phyloP scores from a whole-genome alignment of 75 land plant species.

The Pseudotsuga menziesii region DNA sequence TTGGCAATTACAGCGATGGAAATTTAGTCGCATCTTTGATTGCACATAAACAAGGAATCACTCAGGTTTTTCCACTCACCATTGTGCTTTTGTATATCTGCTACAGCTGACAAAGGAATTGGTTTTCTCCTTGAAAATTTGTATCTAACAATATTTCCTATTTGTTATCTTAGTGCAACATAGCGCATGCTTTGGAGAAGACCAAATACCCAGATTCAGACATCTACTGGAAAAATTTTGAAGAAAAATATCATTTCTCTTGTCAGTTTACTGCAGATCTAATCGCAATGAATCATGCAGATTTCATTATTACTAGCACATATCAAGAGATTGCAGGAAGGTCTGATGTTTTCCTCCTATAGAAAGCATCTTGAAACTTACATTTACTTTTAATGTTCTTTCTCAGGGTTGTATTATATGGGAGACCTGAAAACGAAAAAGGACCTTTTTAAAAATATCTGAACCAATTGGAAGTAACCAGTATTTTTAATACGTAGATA shows the following conservation, averaged over 20 bases:
- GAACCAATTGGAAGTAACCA: neutral
- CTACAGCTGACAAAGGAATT: neutral
- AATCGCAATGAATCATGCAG: conserved; percentile 76
- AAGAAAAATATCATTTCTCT: conserved; percentile 74
- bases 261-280: conserved; percentile 82
- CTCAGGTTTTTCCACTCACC: conserved; percentile 44
- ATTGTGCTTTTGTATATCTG: neutral
- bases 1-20: conserved; percentile 83
- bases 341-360: conserved; percentile 13
- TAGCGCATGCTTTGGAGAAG: conserved; percentile 83
- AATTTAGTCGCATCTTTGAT: conserved; percentile 73
- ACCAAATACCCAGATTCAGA: conserved; percentile 83
- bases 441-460: neutral
- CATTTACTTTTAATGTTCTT: neutral
- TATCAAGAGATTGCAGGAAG: conserved; percentile 85
- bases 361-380: neutral
- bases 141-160: neutral
- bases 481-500: neutral
- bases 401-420: too few species aligned
- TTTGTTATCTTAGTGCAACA: conserved; percentile 42
- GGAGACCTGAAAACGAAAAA: too few species aligned
- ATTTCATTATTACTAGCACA: conserved; percentile 80
- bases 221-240: conserved; percentile 67
- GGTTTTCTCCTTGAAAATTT: neutral
- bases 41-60: conserved; percentile 47